Conservation (phyloP, 495 filamentous ascomycete genomes). For the Aspergillus heteromorphus region DNA sequence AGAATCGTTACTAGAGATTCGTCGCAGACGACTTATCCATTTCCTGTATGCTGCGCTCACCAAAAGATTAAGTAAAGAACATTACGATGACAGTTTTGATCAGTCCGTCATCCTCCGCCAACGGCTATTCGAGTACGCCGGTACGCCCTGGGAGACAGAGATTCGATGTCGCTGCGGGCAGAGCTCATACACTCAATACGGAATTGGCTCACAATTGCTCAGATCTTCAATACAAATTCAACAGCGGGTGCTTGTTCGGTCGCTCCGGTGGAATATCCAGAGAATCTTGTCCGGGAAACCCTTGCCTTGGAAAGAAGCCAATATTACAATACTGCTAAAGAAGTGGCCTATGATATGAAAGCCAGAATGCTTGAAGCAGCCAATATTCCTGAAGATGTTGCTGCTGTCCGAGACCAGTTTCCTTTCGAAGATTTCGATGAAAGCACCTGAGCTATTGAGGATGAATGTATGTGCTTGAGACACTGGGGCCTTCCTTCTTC, state of each 20-base stretch:
- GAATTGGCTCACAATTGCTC: conserved; percentile 8
- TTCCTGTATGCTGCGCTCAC: conserved; percentile 23
- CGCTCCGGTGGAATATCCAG: conserved; percentile 15
- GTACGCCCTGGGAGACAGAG: conserved; percentile 28
- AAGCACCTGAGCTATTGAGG: conserved; percentile 10
- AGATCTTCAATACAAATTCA: background rate
- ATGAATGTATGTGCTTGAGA: too few relatives aligned
- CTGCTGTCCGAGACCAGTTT: conserved; percentile 17
- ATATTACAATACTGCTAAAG: conserved; percentile 20
- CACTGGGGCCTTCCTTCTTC: too few relatives aligned
- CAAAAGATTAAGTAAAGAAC: conserved; percentile 16
- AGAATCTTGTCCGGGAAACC: conserved; percentile 11
- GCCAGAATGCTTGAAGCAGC: conserved; percentile 19
- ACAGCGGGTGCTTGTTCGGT: background rate
- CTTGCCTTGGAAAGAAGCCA: conserved; percentile 19
- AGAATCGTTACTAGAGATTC: conserved; percentile 8
- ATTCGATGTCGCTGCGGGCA: conserved; percentile 18
- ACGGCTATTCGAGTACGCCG: conserved; percentile 17
- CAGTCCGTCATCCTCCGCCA: conserved; percentile 19
- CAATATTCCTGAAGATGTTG: conserved; percentile 8
- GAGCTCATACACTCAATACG: conserved; percentile 17
- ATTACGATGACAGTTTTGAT: conserved; percentile 24
- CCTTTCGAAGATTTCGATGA: conserved; percentile 29
- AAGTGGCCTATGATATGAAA: conserved; percentile 14
- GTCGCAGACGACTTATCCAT: conserved; percentile 16